A percentile compares a stretch with the other conserved stretches of the same genome.
Conservation (phyloP, 192 early-diverging fungal genomes). For the Dissophora ornata region DNA sequence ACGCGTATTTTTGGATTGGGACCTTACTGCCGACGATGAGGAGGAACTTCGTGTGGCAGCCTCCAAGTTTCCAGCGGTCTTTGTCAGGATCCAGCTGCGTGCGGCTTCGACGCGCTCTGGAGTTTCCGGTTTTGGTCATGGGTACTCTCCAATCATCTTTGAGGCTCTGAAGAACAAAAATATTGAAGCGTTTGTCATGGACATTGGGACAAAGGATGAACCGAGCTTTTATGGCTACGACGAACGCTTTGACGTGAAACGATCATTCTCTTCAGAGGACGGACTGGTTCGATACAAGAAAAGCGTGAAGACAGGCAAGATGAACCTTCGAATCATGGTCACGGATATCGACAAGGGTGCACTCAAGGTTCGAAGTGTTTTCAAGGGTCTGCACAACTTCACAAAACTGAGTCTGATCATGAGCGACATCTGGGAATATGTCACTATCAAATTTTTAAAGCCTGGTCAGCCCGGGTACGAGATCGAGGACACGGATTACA, state of each 20-base stretch:
- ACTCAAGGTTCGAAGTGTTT: neutral
- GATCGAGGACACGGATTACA: slow-evolving; percentile 21
- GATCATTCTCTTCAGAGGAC: neutral
- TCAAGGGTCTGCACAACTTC: slow-evolving; percentile 25
- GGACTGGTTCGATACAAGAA: slow-evolving; percentile 13
- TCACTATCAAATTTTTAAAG: slow-evolving; percentile 16
- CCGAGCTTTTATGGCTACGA: neutral
- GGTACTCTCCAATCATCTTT: slow-evolving; percentile 10
- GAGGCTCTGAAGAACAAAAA: slow-evolving; percentile 23
- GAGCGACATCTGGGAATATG: slow-evolving; percentile 8
- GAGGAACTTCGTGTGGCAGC: slow-evolving; percentile 18
- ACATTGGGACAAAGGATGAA: slow-evolving; percentile 2
- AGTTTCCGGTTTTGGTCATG: slow-evolving; percentile 16
- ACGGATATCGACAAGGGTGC: slow-evolving; percentile 21
- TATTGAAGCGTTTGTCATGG: slow-evolving; percentile 37
- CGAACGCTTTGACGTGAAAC: neutral
- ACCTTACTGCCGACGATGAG: slow-evolving; percentile 31
- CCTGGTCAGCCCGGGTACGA: slow-evolving; percentile 16
- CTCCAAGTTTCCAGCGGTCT: slow-evolving; percentile 8
- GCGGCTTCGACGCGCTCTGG: neutral
- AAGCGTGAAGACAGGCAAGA: neutral
- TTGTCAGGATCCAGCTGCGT: slow-evolving; percentile 13
- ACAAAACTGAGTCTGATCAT: slow-evolving; percentile 20
- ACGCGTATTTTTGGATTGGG: slow-evolving; percentile 37
- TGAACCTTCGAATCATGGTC: slow-evolving; percentile 4